Evolutionary conservation across 768 basidiomycete species (phyloP).

Genomic region (Pleurotus eryngii): DNA sequence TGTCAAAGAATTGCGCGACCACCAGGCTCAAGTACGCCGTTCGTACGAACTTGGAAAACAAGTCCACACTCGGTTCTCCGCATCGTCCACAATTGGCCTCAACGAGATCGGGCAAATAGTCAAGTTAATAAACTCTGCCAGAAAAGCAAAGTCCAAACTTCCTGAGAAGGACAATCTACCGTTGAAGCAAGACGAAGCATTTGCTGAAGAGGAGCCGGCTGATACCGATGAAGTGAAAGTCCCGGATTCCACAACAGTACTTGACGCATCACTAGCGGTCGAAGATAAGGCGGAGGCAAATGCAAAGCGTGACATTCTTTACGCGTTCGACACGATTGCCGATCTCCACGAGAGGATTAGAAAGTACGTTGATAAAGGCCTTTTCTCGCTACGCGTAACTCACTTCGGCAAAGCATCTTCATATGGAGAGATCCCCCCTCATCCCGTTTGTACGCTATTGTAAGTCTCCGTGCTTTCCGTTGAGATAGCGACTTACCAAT

Average conservation of each 20-base stretch:
- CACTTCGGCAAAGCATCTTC: constrained; percentile 42
- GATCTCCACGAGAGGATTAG: constrained; percentile 63
- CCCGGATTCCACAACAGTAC: constrained; percentile 21
- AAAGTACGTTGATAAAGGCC: constrained; percentile 40
- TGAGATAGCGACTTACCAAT: constrained; percentile 3
- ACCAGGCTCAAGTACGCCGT: constrained; percentile 42
- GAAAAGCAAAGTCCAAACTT: constrained; percentile 29
- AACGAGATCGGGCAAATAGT: constrained; percentile 54
- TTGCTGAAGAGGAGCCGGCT: background rate
- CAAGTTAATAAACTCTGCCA: constrained; percentile 36
- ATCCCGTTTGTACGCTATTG: constrained; percentile 46
- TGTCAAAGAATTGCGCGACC: constrained; percentile 48
- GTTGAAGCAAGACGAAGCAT: background rate
- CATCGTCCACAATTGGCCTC: constrained; percentile 42
- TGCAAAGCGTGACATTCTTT: constrained; percentile 39
- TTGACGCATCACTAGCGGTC: constrained; percentile 18
- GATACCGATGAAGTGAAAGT: constrained; percentile 3
- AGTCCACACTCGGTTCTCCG: constrained; percentile 42
- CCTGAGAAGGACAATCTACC: constrained; percentile 15
- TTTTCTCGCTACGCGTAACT: background rate
- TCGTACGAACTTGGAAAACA: constrained; percentile 53
- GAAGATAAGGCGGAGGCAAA: constrained; percentile 36
- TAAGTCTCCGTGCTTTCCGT: constrained; percentile 22
- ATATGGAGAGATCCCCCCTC: constrained; percentile 59
- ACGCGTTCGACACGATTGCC: constrained; percentile 42